Base-by-base conservation (phyloP, 2,329 filamentous ascomycete genomes). In the Mycosphaerella sp. region DNA sequence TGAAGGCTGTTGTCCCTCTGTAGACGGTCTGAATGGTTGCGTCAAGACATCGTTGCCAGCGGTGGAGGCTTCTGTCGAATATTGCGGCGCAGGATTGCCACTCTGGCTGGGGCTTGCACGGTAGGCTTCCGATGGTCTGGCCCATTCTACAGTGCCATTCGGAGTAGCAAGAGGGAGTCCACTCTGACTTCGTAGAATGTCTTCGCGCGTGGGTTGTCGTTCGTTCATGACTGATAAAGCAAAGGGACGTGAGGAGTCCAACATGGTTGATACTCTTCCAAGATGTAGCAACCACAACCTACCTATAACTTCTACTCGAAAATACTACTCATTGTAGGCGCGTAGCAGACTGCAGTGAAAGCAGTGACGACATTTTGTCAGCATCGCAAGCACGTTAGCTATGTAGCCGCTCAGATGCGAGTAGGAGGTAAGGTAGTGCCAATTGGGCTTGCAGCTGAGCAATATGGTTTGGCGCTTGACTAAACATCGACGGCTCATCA, bases 321-420 rank as follows among this genome's bases (percentile, higher is more conserved):
- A 30, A 32, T 42, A 41, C 43, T 51, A 8, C 27, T 17, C 8
- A 37, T 18, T 37, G 13, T 16, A 46, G 17, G 27, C 34, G 43
- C 43, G 43, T 46, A 17, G 34, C 9, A 46, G 43, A 17, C 45
- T 21, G 41, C 12, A 14, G 37, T 28, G 16, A 27, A 46, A 27
- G n/a, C 41, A 27, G 49, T 51, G 49, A 51, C 49, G 49, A 46
- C 49, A 51, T 51, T 44, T 35, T 32, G 25, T 41, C 21, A 41
- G 32, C 41, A 50, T 40, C 25, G 16, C 17, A 25, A 41, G 39
- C 39, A 41, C 39, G 17, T 41, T 41, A 13, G 39, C 16, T 18
- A n/a, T n/a, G n/a, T n/a, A 25, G 39, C 17, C 17, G 16, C 16
- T 18, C 39, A n/a, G 17, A 27, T 21, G 10, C 12, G 12, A 21